These are phyloP conservation scores for Xylaria castorea DNA, from an alignment of 495 filamentous ascomycete species.

Conservation along the genomic window DNA sequence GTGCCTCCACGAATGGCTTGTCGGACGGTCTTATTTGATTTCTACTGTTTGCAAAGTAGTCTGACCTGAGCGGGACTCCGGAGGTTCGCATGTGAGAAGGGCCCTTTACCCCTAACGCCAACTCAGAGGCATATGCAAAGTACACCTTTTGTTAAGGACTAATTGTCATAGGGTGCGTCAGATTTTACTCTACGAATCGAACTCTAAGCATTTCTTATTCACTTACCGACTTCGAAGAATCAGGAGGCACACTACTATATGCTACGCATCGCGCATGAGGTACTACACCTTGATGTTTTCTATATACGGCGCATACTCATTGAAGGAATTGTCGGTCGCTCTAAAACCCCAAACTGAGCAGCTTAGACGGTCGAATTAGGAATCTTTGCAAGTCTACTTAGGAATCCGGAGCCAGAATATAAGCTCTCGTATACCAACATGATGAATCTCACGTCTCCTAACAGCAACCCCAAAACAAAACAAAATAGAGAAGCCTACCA, in stretches of 20 bases:
- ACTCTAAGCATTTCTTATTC: neutral
- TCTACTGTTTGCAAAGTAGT: neutral
- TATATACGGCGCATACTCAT: neutral
- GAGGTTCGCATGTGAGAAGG: neutral
- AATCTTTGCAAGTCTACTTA: neutral
- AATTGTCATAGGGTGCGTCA: neutral
- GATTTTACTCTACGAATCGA: neutral
- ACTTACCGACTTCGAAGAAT: neutral
- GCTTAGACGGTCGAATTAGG: neutral
- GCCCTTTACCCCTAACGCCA: neutral
- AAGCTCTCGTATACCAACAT: neutral
- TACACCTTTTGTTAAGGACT: neutral
- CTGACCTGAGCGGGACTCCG: neutral
- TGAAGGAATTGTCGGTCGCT: neutral
- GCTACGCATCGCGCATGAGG: neutral
- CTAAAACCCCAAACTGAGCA: neutral
- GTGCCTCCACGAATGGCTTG: neutral
- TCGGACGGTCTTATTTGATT: conserved; percentile 1
- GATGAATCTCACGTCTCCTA: neutral
- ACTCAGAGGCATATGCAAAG: neutral
- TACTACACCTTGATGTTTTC: neutral
- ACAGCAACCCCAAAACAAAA: neutral
- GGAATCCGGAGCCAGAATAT: neutral
- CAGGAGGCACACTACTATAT: neutral
- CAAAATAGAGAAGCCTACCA: neutral